Evolutionary conservation across 2,329 filamentous ascomycete genomes (phyloP), one percentile per base, ranked within the genome.

Genomic region (Colletotrichum sp.): DNA sequence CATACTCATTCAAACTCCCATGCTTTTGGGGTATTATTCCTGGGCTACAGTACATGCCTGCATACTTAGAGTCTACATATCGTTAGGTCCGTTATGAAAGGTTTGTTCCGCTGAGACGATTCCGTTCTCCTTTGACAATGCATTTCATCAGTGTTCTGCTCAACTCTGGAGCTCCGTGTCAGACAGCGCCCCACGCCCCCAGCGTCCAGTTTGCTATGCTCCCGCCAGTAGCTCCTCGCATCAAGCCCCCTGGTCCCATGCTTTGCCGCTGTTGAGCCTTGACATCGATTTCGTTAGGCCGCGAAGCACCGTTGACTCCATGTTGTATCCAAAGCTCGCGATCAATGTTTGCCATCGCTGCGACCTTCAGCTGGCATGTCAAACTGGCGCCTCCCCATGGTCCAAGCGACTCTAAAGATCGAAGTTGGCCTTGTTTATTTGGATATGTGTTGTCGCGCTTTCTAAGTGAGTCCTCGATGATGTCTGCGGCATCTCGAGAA

Each of bases 231-330:
- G 78, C 79, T 66, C 84, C 81, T 77, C 88, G 81, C 79, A 86
- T 84, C 77, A 92, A 80, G 18, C 89, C 88, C 12, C 89, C 90
- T 0, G 90, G 85, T 0, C 91, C 92, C 86, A 94, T 88, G 80
- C 93, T 94, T 82, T 94, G 92, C 74, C 93, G 88, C 78, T 92
- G 90, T 69, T 89, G 88, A 4, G 87, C 85, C 83, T 90, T 91
- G 57, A 89, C 80, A 76, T 92, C 24, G 24, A 24, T 24, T 24
- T 24, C 24, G 24, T 24, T 24, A 24, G 24, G 24, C 24, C 24
- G 24, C 24, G 24, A 24, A 24, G 24, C 24, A 24, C 24, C 24
- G 24, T 24, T 24, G 24, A 24, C 24, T 24, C 24, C 24, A 24
- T 24, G 24, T 24, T 24, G 24, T 24, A 24, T 24, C 24, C 24